Conservation (phyloP, 2,329 filamentous ascomycete genomes). For the Paraphoma sp. region DNA sequence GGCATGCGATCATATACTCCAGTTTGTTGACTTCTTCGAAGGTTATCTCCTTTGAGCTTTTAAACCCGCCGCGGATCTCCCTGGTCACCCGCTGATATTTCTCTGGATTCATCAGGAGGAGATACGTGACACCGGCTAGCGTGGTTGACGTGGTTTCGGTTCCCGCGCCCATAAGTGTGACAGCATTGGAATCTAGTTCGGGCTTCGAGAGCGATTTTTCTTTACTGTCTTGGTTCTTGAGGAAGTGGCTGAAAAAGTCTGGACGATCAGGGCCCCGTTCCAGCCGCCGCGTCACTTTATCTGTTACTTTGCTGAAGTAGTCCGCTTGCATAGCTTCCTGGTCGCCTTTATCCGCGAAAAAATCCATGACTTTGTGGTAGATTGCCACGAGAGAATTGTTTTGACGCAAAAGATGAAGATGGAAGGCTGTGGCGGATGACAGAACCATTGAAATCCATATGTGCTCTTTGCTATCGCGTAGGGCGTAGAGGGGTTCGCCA, state of each 20-base stretch:
- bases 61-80: slow-evolving; percentile 27
- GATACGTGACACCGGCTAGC: slow-evolving; percentile 51
- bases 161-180: slow-evolving; percentile 49
- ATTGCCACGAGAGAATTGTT: too few species aligned
- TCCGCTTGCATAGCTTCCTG: slow-evolving; percentile 12
- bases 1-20: slow-evolving; percentile 35
- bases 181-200: slow-evolving; percentile 46
- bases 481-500: slow-evolving; percentile 39
- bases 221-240: slow-evolving; percentile 24
- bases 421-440: too few species aligned
- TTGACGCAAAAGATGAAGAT: too few species aligned
- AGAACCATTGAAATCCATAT: slow-evolving; percentile 36
- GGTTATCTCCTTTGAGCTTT: slow-evolving; percentile 33
- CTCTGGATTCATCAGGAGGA: slow-evolving; percentile 41
- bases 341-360: slow-evolving; percentile 17
- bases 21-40: slow-evolving; percentile 33
- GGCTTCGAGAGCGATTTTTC: slow-evolving; percentile 22
- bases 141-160: slow-evolving; percentile 57
- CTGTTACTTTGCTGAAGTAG: slow-evolving; percentile 18
- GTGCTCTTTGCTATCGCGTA: slow-evolving; percentile 35
- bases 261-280: slow-evolving; percentile 21
- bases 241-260: slow-evolving; percentile 36
- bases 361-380: slow-evolving; percentile 6
- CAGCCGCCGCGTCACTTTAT: slow-evolving; percentile 27
- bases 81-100: slow-evolving; percentile 24